Base-by-base conservation (phyloP, 2,329 filamentous ascomycete species). In the Ceratocystis colombiana region DNA sequence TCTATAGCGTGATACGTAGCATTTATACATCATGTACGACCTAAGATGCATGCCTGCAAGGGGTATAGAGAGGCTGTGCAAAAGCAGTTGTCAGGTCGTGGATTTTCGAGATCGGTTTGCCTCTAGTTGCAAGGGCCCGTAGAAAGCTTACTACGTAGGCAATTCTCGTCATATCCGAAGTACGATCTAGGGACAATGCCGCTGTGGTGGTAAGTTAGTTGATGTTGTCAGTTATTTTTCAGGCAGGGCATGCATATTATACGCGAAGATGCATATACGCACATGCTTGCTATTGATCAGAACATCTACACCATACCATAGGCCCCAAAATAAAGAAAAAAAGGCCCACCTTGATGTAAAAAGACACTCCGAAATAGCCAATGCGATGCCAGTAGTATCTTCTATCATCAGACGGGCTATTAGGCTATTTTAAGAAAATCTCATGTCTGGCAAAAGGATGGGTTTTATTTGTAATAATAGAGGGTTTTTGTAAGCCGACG, bases 11-110 rank as follows among this genome's bases (percentile, higher is more conserved):
- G 53, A 17, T 57, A 57, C 25, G 53, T 57, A 30, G 22, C 53
- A 57, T 30, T 5, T 30, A 55, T 33, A 25, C 4, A 25, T 12
- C 50, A 25, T 55, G 50, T 55, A 55, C 20, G 3, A 55, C 20
- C 15, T 10, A n/a, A 57, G 17, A 28, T 57, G 53, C 53, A 30
- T 57, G 53, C 5, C 53, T 57, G 53, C 53, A 57, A 57, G 53
- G 53, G 53, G 53, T 37, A 37, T 30, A 55, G 2, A 5, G 53
- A 57, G 53, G 53, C 53, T 20, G 53, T 57, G 53, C 53, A 57
- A 57, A 57, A 57, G 10, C 2, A 50, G 46, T n/a, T 57, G 53
- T 57, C 53, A 57, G 15, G 53, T 22, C 25, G 53, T 12, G 5
- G 53, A 30, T 30, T 57, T 57, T 57, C 22, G 30, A 57, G 53